Base-by-base conservation (phyloP, 2,329 filamentous ascomycete species). In the Chrysoporthe cubensis region DNA sequence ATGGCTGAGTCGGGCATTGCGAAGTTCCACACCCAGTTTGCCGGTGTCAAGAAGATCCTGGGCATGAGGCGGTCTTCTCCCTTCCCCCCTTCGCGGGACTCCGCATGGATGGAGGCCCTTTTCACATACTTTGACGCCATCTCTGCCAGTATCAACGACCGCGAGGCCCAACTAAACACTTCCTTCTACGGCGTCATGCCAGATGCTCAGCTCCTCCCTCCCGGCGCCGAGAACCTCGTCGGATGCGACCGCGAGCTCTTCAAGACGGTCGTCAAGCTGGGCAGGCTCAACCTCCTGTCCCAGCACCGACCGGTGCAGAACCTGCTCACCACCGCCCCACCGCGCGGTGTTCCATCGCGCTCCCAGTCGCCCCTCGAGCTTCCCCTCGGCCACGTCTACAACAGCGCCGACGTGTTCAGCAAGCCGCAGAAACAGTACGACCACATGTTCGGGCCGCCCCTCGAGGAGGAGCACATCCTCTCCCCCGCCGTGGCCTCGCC, bases 51-150 rank as follows among this genome's bases (percentile, higher is more conserved):
- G 80, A 96, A 96, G 82, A 88, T 98, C 43, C 85, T 97, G 13
- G 87, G 90, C 4, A 87, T 97, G 80, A 87, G 94, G 68, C 87
- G 91, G 71, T 77, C 80, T 4, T 82, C 81, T 32, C 79, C 81
- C 0, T 80, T 79, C 66, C 87, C 76, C 79, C 85, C 76, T 74
- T 88, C 74, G 78, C 87, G 88, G 62, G 91, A 94, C 69, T 91
- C 93, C 68, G 88, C 90, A 14, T 97, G 94, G 94, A 95, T 97
- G 82, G 92, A 96, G 74, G 90, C 93, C 54, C 89, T 97, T 73
- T 97, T 97, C 75, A 96, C 93, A 44, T 97, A 95, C 85, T 96
- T 97, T 76, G 95, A 97, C 77, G 93, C 94, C 66, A 93, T 97
- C 80, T 94, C 93, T 0, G 93, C 93, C 50, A 94, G 91, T 64